Evolutionary conservation across 1,284 basidiomycete species (phyloP), one percentile per base, ranked within the genome.

Genomic region (Rhodotorula sp.): DNA sequence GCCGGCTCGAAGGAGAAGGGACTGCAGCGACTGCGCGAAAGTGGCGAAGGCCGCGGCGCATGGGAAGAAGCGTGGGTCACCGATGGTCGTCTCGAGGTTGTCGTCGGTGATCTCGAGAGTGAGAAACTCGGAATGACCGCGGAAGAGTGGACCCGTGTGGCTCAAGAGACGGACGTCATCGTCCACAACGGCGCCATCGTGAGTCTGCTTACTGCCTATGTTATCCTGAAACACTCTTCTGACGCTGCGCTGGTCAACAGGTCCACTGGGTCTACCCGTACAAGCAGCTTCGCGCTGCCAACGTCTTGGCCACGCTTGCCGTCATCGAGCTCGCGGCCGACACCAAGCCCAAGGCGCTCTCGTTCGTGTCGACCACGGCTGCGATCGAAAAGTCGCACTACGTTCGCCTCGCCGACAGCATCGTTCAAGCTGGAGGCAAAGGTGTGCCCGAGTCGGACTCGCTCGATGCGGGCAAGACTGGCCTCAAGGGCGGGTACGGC

Each of bases 201-300:
- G 76, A 75, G 89, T 83, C 24, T 26, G 18, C 33, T 42, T 29
- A 12, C n/a, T 49, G 15, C 5, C 12, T 49, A n/a, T 24, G 3
- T 70, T 30, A 12, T 3, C 5, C 29, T 42, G 10, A 33, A 22
- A 30, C 26, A 20, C 17, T 8, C 29, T 4, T 24, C 14, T 7
- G 3, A 33, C 22, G 15, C 0, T 30, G 3, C 14, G 73, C 46
- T 20, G 0, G 14, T 24, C 5, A 44, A 37, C 71, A 92, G 91
- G 91, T 99, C 22, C 96, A 99, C 80, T 99, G 96, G 96, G 93
- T 99, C 4, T 99, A 98, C 81, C 93, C 95, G 0, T 99, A 99
- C 82, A 89, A 93, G 80, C 93, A 90, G 81, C 85, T 99, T 49
- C 90, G 95, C 24, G 85, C 89, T 1, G 87, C 95, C 42, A 99